These are phyloP conservation scores for Trichoderma afroharzianum DNA, from an alignment of 2,329 filamentous ascomycete species.

Conservation along the genomic window DNA sequence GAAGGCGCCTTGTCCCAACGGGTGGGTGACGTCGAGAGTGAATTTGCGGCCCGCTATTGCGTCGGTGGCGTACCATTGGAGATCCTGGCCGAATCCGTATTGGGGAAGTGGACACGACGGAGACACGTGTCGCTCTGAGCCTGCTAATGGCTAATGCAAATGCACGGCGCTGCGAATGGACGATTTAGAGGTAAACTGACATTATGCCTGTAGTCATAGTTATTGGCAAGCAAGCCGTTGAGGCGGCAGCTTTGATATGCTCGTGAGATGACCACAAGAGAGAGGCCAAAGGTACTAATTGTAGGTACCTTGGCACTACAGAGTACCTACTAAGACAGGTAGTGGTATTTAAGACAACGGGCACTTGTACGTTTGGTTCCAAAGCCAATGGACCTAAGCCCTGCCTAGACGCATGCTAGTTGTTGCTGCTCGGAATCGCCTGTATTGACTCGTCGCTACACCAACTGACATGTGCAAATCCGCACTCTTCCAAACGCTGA, in stretches of 20 bases:
- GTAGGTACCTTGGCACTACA: no score
- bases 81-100: slow-evolving; percentile 29
- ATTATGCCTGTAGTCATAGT: not conserved
- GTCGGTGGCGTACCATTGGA: slow-evolving; percentile 29
- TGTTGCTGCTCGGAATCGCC: not conserved
- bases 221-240: not conserved
- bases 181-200: not conserved
- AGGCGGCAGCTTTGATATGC: not conserved
- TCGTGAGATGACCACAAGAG: not conserved
- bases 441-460: not conserved
- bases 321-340: no score
- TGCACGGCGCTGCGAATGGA: slow-evolving; percentile 17
- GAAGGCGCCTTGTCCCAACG: not conserved
- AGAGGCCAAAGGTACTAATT: not conserved
- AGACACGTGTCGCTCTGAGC: slow-evolving; percentile 26
- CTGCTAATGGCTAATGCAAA: slow-evolving; percentile 4
- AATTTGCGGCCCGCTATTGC: slow-evolving; percentile 20
- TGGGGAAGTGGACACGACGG: slow-evolving; percentile 23
- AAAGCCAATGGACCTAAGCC: not conserved
- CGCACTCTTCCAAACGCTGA: not conserved
- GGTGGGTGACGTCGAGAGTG: slow-evolving; percentile 16
- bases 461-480: not conserved
- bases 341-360: no score
- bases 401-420: not conserved
- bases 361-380: not conserved